phyloP scores from a whole-genome alignment of 257 asterid genomes.

The Capsicum rhomboideum region DNA sequence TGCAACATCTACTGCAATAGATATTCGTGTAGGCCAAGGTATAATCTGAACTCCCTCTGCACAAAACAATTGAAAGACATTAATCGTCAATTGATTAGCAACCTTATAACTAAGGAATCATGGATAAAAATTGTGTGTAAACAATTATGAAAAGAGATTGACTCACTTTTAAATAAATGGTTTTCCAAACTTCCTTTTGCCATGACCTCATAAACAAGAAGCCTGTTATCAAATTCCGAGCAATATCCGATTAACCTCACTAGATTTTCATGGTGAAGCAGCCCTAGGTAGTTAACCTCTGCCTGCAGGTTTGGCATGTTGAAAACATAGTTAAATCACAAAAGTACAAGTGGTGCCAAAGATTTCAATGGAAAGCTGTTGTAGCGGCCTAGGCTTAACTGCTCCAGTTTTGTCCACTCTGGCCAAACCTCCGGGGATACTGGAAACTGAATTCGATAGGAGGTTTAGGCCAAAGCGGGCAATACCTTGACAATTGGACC shows the following conservation, averaged over 20 bases:
- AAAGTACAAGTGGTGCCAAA: neutral
- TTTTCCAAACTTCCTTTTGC: conserved; percentile 12
- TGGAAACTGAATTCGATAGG: neutral
- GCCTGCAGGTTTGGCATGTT: neutral
- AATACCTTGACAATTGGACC: neutral
- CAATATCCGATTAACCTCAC: conserved; percentile 6
- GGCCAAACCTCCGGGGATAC: neutral
- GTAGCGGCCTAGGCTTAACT: neutral
- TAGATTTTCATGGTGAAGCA: neutral
- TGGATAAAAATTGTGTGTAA: neutral
- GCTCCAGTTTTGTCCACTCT: neutral
- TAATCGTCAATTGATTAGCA: neutral
- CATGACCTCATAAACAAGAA: conserved; percentile 11
- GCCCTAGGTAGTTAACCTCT: conserved; percentile 9
- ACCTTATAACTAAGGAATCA: neutral
- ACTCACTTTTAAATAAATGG: conserved; percentile 8
- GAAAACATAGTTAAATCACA: neutral
- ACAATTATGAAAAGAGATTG: neutral
- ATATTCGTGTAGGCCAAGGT: conserved; percentile 53
- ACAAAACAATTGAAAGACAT: neutral
- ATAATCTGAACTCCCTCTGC: conserved; percentile 56
- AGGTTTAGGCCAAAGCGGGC: neutral
- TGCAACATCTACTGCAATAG: conserved; percentile 51
- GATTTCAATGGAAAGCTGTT: neutral
- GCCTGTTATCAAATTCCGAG: neutral